A percentile compares a stretch with the other conserved stretches of the same genome.
Conservation (phyloP, 306 rosid genomes). For the Lithocarpus polystachyus region DNA sequence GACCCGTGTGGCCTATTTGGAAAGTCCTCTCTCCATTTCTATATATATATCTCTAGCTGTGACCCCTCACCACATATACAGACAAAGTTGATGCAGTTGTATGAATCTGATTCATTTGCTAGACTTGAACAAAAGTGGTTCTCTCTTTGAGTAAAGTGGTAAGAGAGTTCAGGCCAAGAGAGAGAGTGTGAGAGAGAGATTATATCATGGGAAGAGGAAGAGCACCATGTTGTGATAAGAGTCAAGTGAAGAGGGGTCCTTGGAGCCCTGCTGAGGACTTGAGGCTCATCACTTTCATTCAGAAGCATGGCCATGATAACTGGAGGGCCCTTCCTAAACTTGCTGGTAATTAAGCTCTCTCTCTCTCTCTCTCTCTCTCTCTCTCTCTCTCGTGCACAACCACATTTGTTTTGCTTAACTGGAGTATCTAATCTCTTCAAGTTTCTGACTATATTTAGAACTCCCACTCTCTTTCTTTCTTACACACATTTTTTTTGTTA, state of each 20-base stretch:
- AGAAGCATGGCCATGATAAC: constrained; percentile 87
- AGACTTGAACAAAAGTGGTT: neutral
- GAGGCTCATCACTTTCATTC: constrained; percentile 80
- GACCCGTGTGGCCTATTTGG: constrained; percentile 43
- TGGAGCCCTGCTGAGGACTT: constrained; percentile 91
- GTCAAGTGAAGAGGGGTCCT: constrained; percentile 89
- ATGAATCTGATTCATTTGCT: constrained; percentile 6
- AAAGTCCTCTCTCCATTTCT: constrained; percentile 7
- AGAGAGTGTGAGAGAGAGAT: neutral
- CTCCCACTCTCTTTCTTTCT: neutral
- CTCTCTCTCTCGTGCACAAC: neutral
- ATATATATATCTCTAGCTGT: neutral
- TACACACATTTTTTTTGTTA: neutral
- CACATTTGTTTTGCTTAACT: neutral
- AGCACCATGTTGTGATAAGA: constrained; percentile 91
- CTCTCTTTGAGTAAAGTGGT: neutral
- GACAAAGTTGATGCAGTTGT: constrained; percentile 4
- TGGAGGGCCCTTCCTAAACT: constrained; percentile 95
- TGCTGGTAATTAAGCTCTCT: constrained; percentile 54
- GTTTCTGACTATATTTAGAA: neutral
- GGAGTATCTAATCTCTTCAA: neutral
- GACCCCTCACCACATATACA: neutral
- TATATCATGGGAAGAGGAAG: constrained; percentile 83
- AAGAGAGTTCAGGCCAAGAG: neutral
- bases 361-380: neutral